Percentiles rank a stretch among this genome's conserved stretches.
Conservation (phyloP, 2,329 filamentous ascomycete genomes). For the Metarhizium anisopliae region DNA sequence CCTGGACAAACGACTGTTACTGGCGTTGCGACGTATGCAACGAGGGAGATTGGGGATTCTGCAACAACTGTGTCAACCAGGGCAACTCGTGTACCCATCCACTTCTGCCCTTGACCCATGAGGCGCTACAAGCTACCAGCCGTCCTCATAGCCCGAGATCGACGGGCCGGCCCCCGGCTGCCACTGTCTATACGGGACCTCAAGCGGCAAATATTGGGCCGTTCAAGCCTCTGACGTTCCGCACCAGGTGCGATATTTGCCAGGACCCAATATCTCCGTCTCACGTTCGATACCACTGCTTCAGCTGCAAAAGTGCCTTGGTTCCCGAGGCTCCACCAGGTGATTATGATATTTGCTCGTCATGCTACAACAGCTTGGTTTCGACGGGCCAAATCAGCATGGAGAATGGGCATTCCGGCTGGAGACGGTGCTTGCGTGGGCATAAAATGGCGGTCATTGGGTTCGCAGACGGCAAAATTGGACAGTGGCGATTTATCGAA, state of each 20-base stretch:
- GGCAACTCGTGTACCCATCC: slow-evolving; percentile 75
- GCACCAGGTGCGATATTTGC: slow-evolving; percentile 72
- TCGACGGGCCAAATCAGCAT: slow-evolving; percentile 54
- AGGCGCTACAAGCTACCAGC: slow-evolving; percentile 25
- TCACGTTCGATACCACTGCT: slow-evolving; percentile 71
- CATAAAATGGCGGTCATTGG: slow-evolving; percentile 80
- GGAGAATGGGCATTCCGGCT: slow-evolving; percentile 71
- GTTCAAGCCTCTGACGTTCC: slow-evolving; percentile 63
- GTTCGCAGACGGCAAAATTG: slow-evolving; percentile 60
- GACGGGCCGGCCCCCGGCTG: slow-evolving; percentile 36
- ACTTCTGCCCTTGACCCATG: slow-evolving; percentile 66
- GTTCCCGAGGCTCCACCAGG: slow-evolving; percentile 44
- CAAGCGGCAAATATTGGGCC: slow-evolving; percentile 37
- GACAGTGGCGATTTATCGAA: slow-evolving; percentile 58
- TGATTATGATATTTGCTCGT: slow-evolving; percentile 79
- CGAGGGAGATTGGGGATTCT: slow-evolving; percentile 91
- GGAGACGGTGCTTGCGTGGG: slow-evolving; percentile 70
- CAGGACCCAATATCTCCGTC: slow-evolving; percentile 60
- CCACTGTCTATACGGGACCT: slow-evolving; percentile 38
- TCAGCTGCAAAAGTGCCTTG: slow-evolving; percentile 51
- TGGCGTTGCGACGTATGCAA: slow-evolving; percentile 88
- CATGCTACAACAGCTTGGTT: slow-evolving; percentile 66
- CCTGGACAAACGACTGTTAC: slow-evolving; percentile 72
- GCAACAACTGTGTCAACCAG: slow-evolving; percentile 76
- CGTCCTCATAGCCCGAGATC: slow-evolving; percentile 33